phyloP scores from a whole-genome alignment of 2,329 filamentous ascomycete genomes.

The Sarocladiaceae sp. region DNA sequence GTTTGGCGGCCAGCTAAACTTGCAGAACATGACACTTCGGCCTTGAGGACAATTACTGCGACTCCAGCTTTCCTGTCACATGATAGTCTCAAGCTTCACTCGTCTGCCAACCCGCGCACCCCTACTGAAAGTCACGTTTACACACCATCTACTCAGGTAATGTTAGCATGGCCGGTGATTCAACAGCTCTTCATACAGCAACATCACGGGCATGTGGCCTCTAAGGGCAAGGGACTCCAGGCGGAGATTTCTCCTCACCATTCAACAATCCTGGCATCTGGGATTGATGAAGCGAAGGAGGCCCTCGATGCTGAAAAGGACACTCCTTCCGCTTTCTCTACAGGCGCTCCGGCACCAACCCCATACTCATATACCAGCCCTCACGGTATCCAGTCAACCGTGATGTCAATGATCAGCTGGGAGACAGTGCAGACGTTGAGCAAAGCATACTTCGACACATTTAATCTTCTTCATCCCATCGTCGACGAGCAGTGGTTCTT shows the following conservation, averaged over 20 bases:
- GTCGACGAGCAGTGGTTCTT: slow-evolving; percentile 51
- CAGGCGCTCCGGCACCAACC: not conserved
- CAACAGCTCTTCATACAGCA: not conserved
- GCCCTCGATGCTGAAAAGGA: not conserved
- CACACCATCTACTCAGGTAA: not conserved
- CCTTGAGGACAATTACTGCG: not conserved
- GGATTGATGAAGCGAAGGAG: not conserved
- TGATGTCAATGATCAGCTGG: slow-evolving; percentile 29
- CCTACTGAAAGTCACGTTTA: not conserved
- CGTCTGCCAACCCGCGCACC: slow-evolving; percentile 4
- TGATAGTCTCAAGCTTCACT: not conserved
- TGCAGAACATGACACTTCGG: not conserved
- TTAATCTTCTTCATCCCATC: slow-evolving; percentile 53
- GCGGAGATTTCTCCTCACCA: not conserved
- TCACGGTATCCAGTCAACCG: not conserved
- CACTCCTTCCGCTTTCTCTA: slow-evolving; percentile 10
- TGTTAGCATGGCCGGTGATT: slow-evolving; percentile 2
- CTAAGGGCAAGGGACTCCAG: not conserved
- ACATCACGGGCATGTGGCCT: not conserved
- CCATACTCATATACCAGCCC: not conserved
- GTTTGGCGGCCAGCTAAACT: too few species aligned
- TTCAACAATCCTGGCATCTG: not conserved
- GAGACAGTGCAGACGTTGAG: slow-evolving; percentile 44
- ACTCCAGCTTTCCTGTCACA: not conserved
- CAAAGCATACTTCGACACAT: slow-evolving; percentile 52